Evolutionary conservation across 345 rosid species (phyloP).

Genomic region (Combretum micranthum): DNA sequence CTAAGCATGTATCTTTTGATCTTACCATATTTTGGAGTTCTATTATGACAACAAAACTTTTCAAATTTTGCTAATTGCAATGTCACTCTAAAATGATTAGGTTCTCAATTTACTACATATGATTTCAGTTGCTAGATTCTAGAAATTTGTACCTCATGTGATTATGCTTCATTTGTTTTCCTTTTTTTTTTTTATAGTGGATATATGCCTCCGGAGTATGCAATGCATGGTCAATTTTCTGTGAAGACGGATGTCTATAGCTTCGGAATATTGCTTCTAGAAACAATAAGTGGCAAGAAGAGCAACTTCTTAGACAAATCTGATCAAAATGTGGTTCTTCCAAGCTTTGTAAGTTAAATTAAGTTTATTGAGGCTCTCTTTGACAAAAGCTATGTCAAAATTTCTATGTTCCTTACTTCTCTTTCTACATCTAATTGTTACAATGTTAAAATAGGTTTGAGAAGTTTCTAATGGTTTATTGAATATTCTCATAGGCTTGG

Average conservation of each 20-base stretch:
- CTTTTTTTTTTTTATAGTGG: conserved; percentile 14
- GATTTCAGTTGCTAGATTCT: neutral
- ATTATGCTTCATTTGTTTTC: too few species aligned
- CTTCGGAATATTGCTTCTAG: conserved; percentile 19
- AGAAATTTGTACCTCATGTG: too few species aligned
- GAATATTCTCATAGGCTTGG: too few species aligned
- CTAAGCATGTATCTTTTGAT: too few species aligned
- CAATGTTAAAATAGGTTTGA: too few species aligned
- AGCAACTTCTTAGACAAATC: conserved; percentile 12
- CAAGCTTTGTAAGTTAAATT: conserved; percentile 7
- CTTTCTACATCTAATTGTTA: conserved; percentile 6
- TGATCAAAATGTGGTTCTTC: neutral
- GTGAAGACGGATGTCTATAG: conserved; percentile 30
- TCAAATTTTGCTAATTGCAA: neutral
- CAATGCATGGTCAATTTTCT: conserved; percentile 24
- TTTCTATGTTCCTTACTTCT: too few species aligned
- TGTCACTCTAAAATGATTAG: neutral
- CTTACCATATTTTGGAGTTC: too few species aligned
- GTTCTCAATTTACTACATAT: neutral
- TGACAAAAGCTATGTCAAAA: too few species aligned
- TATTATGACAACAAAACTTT: too few species aligned
- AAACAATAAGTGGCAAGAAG: conserved; percentile 30
- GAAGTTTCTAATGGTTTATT: too few species aligned
- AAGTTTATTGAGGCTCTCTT: too few species aligned
- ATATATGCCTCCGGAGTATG: conserved; percentile 41